Evolutionary conservation across 2,329 filamentous ascomycete genomes (phyloP).

Genomic region (Hypoxylon sp.): DNA sequence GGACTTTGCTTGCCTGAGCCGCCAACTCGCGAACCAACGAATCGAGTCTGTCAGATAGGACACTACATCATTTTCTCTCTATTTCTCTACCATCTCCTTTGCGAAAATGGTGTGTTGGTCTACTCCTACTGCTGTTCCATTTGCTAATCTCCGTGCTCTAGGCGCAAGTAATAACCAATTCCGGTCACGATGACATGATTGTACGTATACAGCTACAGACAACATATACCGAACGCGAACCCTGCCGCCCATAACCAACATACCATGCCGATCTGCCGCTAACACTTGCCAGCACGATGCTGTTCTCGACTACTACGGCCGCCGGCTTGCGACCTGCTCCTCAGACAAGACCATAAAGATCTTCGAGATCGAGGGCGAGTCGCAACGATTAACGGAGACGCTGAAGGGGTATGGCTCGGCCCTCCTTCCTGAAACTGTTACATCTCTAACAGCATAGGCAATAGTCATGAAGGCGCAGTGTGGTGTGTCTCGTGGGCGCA

Average conservation of each 20-base stretch:
- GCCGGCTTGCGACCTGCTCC: conserved; percentile 94
- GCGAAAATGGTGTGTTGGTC: conserved; percentile 39
- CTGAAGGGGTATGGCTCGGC: conserved; percentile 78
- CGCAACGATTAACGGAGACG: conserved; percentile 88
- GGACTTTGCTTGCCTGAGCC: conserved; percentile 23
- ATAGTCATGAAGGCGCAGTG: conserved; percentile 92
- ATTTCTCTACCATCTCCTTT: conserved; percentile 2
- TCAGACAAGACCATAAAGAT: conserved; percentile 99
- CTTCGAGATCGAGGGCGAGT: conserved; percentile 95
- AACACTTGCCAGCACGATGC: conserved; percentile 79
- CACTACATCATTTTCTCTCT: not conserved
- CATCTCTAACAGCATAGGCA: conserved; percentile 31
- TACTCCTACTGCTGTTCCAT: not conserved
- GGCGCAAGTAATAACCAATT: conserved; percentile 80
- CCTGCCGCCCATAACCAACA: not conserved
- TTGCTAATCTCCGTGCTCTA: conserved; percentile 36
- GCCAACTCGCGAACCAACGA: conserved; percentile 18
- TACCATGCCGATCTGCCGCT: conserved; percentile 30
- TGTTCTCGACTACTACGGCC: conserved; percentile 97
- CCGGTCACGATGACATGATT: conserved; percentile 99
- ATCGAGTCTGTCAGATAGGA: conserved; percentile 9
- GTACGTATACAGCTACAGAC: conserved; percentile 64
- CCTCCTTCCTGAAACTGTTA: not conserved
- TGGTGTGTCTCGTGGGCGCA: conserved; percentile 99
- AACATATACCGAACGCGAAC: conserved; percentile 10